Conservation (phyloP, 257 asterid genomes). For the Solanum sejunctum region DNA sequence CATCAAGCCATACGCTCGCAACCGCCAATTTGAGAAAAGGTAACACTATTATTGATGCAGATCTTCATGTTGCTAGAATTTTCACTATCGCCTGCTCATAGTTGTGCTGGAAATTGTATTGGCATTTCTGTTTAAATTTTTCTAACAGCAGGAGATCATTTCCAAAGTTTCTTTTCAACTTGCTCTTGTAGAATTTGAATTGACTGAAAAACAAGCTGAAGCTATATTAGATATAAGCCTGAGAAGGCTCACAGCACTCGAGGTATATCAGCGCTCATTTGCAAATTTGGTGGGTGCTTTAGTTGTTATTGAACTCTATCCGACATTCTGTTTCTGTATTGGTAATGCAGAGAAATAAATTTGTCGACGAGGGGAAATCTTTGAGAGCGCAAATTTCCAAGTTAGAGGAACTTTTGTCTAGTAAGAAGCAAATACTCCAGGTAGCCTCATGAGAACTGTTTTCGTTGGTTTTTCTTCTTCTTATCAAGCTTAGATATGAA, state of each 20-base stretch:
- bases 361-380: slow-evolving; percentile 69
- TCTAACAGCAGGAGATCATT: neutral
- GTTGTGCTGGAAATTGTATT: neutral
- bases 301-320: neutral
- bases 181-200: slow-evolving; percentile 56
- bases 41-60: slow-evolving; percentile 7
- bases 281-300: slow-evolving; percentile 1
- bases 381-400: slow-evolving; percentile 61
- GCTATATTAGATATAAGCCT: slow-evolving; percentile 94
- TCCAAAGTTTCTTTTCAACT: neutral
- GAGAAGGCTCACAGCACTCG: slow-evolving; percentile 80
- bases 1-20: slow-evolving; percentile 61
- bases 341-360: slow-evolving; percentile 71
- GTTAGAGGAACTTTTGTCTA: slow-evolving; percentile 76
- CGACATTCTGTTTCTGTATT: neutral
- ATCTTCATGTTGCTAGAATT: neutral
- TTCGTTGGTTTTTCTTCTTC: neutral
- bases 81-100: neutral
- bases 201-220: slow-evolving; percentile 90
- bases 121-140: neutral
- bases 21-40: slow-evolving; percentile 61
- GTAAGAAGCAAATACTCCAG: slow-evolving; percentile 65
- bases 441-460: slow-evolving; percentile 18
- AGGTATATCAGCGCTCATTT: slow-evolving; percentile 28
- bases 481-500: neutral